A percentile compares a stretch with the other conserved stretches of the same genome.
Evolutionary conservation across 2,329 filamentous ascomycete species (phyloP).

Genomic region (Fusarium sp.): DNA sequence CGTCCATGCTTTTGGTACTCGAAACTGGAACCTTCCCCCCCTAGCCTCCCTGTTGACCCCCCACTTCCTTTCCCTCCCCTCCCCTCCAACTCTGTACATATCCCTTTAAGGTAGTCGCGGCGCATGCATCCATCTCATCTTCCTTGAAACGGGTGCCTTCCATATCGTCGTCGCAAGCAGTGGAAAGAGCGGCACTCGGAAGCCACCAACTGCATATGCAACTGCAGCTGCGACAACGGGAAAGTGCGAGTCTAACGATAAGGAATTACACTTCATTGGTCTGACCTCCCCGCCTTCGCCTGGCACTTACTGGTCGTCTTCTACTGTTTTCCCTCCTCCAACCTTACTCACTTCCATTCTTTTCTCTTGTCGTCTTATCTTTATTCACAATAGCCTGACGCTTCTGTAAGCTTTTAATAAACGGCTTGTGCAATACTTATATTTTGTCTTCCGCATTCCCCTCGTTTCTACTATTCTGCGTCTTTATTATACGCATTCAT

Average conservation of each 20-base stretch:
- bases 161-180: conserved; percentile 14
- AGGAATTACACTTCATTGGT: conserved; percentile 29
- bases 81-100: neutral
- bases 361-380: neutral
- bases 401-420: conserved; percentile 20
- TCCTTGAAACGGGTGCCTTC: conserved; percentile 2
- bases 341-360: conserved; percentile 3
- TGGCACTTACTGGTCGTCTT: conserved; percentile 1
- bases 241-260: conserved; percentile 22
- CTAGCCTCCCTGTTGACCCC: neutral
- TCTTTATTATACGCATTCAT: conserved; percentile 1
- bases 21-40: conserved; percentile 36
- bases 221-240: neutral
- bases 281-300: conserved; percentile 17
- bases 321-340: conserved; percentile 17
- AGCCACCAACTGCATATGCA: conserved; percentile 1
- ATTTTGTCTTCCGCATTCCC: neutral
- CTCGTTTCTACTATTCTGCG: neutral
- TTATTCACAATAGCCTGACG: conserved; percentile 5
- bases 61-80: conserved; percentile 2
- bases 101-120: conserved; percentile 10
- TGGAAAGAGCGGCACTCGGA: conserved; percentile 20
- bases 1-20: conserved; percentile 14
- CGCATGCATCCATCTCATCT: neutral
- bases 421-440: conserved; percentile 11